These are phyloP conservation scores for Chaetomium tenue DNA, from an alignment of 495 filamentous ascomycete genomes.

Conservation along the genomic window DNA sequence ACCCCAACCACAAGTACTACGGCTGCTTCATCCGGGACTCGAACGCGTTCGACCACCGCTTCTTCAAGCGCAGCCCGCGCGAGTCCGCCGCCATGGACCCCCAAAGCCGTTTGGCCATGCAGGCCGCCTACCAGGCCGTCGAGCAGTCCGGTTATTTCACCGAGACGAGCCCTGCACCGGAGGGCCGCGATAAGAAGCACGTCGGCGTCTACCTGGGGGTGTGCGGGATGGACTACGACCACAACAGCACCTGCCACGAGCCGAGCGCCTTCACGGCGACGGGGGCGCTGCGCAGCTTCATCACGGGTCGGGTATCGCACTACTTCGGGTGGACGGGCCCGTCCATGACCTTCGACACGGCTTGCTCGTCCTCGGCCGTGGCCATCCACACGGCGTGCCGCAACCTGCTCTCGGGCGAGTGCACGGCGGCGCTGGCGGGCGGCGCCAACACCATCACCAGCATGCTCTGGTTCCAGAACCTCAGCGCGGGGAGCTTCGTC, in stretches of 20 bases:
- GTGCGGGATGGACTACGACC: neutral
- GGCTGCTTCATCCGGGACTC: conserved; percentile 43
- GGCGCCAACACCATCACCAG: conserved; percentile 43
- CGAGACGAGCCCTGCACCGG: neutral
- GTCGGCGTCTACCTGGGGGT: conserved; percentile 13
- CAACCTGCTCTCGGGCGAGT: conserved; percentile 44
- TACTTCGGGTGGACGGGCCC: conserved; percentile 47
- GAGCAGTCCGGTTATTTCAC: conserved; percentile 42
- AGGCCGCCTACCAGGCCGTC: conserved; percentile 75
- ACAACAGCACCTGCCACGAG: conserved; percentile 43
- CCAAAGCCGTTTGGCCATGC: conserved; percentile 69
- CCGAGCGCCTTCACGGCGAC: conserved; percentile 31
- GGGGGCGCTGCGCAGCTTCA: conserved; percentile 2
- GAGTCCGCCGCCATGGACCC: conserved; percentile 55
- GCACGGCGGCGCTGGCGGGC: conserved; percentile 41
- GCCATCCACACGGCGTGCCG: conserved; percentile 53
- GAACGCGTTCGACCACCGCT: conserved; percentile 49
- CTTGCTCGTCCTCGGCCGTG: conserved; percentile 53
- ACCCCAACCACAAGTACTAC: neutral
- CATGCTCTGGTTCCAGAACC: conserved; percentile 43
- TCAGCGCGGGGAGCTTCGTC: neutral
- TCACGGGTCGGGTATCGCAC: conserved; percentile 27
- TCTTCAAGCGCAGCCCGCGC: conserved; percentile 56
- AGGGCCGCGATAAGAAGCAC: neutral
- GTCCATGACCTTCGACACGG: conserved; percentile 47